Evolutionary conservation across 2,329 filamentous ascomycete species (phyloP).

Genomic region (Paecilomyces dactylethromorphus): DNA sequence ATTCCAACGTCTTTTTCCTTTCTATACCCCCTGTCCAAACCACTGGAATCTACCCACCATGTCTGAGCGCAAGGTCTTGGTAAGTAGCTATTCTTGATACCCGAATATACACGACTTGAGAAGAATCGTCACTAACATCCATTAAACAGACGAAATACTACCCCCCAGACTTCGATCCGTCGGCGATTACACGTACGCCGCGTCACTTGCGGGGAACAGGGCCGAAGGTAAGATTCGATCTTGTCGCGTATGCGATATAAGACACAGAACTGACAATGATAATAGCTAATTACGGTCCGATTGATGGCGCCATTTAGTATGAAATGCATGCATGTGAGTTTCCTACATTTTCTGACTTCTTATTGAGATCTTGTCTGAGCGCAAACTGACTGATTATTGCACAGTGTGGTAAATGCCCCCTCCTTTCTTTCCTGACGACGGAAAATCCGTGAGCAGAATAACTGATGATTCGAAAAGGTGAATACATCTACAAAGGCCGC

Average conservation of each 20-base stretch:
- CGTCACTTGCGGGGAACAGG: conserved; percentile 55
- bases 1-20: neutral
- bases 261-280: neutral
- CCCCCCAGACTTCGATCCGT: conserved; percentile 82
- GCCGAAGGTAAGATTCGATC: conserved; percentile 45
- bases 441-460: too few relatives aligned
- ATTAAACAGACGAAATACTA: conserved; percentile 39
- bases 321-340: conserved; percentile 51
- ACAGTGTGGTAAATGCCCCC: conserved; percentile 45
- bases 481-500: conserved; percentile 86
- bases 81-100: neutral
- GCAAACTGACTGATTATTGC: conserved; percentile 6
- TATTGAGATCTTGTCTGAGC: neutral
- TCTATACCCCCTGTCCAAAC: neutral
- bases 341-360: neutral
- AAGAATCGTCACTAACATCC: too few relatives aligned
- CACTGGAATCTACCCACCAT: conserved; percentile 42
- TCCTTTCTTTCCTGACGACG: too few relatives aligned
- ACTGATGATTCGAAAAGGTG: conserved; percentile 21
- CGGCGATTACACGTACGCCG: conserved; percentile 62
- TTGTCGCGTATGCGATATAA: neutral
- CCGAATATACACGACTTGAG: neutral
- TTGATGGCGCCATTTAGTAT: conserved; percentile 85
- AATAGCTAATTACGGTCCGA: conserved; percentile 67
- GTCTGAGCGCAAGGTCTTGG: conserved; percentile 79